Conservation (phyloP, 495 filamentous ascomycete species). For the Aspergillus avenaceus region DNA sequence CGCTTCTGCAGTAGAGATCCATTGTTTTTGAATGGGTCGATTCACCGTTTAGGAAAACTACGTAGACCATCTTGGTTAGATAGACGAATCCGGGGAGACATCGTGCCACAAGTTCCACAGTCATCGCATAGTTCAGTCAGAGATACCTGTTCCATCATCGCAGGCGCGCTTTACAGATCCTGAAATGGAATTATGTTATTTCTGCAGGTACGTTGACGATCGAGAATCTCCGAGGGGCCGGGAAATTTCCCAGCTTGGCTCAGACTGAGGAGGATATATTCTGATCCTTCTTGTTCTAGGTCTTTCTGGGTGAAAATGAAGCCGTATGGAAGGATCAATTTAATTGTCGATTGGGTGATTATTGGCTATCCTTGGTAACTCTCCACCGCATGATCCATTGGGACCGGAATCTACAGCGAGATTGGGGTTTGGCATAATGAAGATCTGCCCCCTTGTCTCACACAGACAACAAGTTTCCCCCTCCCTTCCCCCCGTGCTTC, state of each 20-base stretch:
- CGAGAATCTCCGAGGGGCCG: neutral
- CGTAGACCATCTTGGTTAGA: neutral
- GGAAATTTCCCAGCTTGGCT: neutral
- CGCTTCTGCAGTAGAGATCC: neutral
- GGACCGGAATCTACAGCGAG: neutral
- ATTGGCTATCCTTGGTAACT: neutral
- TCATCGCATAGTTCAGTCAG: neutral
- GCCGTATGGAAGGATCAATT: neutral
- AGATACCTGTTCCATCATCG: neutral
- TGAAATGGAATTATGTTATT: neutral
- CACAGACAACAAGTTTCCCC: neutral
- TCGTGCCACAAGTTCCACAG: neutral
- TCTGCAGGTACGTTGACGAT: neutral
- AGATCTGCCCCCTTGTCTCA: slow-evolving; percentile 12
- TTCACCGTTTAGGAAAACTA: neutral
- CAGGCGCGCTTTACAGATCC: no score
- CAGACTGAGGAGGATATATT: neutral
- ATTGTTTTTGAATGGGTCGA: neutral
- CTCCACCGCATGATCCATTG: neutral
- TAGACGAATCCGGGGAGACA: neutral
- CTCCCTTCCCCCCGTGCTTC: slow-evolving; percentile 14
- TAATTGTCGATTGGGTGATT: neutral
- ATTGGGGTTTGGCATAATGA: neutral
- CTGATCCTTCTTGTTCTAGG: neutral
- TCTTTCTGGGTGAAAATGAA: neutral